Evolutionary conservation across 352 stramenopile genomes (phyloP).

Genomic region (Globisporangium paroecandrum): DNA sequence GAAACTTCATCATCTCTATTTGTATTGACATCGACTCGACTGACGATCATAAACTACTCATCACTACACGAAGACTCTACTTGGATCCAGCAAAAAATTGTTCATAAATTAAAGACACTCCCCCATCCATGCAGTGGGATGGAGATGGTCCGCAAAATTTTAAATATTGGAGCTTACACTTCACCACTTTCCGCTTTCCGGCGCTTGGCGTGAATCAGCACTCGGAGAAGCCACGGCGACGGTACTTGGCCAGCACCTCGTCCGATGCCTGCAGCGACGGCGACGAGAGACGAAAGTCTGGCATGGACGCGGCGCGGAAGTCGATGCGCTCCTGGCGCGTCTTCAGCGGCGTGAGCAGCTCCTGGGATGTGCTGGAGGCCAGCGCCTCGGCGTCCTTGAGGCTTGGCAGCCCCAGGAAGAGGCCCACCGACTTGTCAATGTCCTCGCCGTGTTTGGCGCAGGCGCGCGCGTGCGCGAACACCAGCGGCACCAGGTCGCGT

Average conservation of each 20-base stretch:
- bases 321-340: constrained; percentile 70
- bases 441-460: constrained; percentile 48
- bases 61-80: not conserved
- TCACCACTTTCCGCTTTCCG: not conserved
- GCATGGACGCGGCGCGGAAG: constrained; percentile 61
- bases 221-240: constrained; percentile 33
- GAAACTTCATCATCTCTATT: not conserved
- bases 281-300: constrained; percentile 55
- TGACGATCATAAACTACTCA: not conserved
- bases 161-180: not conserved
- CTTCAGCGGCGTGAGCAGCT: constrained; percentile 39
- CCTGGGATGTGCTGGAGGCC: constrained; percentile 26
- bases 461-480: constrained; percentile 32
- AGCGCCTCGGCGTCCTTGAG: constrained; percentile 42
- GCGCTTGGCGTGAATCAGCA: constrained; percentile 2
- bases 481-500: constrained; percentile 46
- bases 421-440: constrained; percentile 59
- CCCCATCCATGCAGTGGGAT: not conserved
- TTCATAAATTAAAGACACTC: not conserved
- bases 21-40: not conserved
- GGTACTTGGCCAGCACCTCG: constrained; percentile 24
- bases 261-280: constrained; percentile 29
- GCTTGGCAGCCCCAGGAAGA: constrained; percentile 53
- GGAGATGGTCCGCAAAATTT: not conserved
- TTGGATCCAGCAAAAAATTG: not conserved